phyloP scores from a whole-genome alignment of 2,329 filamentous ascomycete genomes.

The Zasmidium cellare region DNA sequence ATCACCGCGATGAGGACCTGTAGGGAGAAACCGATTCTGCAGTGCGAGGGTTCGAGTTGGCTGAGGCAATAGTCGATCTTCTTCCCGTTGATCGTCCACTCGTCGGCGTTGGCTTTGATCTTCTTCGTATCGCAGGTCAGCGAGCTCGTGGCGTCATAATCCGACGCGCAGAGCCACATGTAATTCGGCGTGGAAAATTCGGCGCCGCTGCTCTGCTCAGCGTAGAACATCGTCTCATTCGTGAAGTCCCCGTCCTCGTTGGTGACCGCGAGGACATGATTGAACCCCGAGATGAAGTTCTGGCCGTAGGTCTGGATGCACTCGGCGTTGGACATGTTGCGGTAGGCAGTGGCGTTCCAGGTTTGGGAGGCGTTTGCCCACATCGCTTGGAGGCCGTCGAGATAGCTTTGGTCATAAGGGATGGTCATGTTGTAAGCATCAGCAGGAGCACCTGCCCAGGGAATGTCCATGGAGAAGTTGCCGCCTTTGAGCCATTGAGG shows the following conservation, averaged over 20 bases:
- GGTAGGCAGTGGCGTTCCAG: neutral
- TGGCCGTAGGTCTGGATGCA: slow-evolving; percentile 16
- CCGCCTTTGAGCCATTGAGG: slow-evolving; percentile 10
- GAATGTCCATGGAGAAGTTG: slow-evolving; percentile 3
- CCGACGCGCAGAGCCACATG: slow-evolving; percentile 1
- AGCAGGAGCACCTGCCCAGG: neutral
- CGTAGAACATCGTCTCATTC: slow-evolving; percentile 15
- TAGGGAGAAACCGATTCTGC: slow-evolving; percentile 17
- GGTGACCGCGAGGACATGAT: slow-evolving; percentile 15
- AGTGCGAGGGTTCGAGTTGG: slow-evolving; percentile 6
- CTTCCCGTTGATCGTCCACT: slow-evolving; percentile 13
- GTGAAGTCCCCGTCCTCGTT: slow-evolving; percentile 6
- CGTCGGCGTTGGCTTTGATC: slow-evolving; percentile 3
- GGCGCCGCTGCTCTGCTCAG: neutral
- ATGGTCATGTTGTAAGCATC: neutral
- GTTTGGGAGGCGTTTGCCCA: neutral
- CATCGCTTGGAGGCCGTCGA: neutral
- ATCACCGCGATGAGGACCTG: slow-evolving; percentile 17
- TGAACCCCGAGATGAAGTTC: slow-evolving; percentile 10
- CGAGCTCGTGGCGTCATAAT: neutral
- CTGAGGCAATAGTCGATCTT: slow-evolving; percentile 21
- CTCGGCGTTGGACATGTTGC: slow-evolving; percentile 12
- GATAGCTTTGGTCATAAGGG: neutral
- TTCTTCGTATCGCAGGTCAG: slow-evolving; percentile 2
- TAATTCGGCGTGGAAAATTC: neutral